Percentiles rank a stretch among this genome's conserved stretches.
phyloP scores from a whole-genome alignment of 768 basidiomycete species.

The Sutorius australiensis region DNA sequence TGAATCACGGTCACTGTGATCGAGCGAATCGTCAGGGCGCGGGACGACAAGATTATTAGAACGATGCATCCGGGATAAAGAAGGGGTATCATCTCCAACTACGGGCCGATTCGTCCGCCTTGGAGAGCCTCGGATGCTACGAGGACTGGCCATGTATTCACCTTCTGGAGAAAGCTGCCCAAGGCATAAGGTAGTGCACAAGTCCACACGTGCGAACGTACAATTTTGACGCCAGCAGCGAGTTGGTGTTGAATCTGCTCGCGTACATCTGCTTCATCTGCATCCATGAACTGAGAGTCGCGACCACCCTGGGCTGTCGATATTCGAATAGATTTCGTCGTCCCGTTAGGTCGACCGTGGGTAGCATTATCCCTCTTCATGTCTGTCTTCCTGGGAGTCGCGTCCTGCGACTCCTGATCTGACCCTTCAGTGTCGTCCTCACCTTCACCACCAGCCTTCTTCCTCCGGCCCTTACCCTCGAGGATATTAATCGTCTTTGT shows the following conservation, averaged over 20 bases:
- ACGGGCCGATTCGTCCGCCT: constrained; percentile 44
- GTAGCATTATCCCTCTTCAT: constrained; percentile 36
- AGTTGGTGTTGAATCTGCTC: constrained; percentile 87
- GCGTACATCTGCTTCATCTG: constrained; percentile 76
- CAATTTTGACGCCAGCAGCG: constrained; percentile 67
- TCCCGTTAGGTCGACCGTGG: constrained; percentile 28
- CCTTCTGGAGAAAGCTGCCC: constrained; percentile 59
- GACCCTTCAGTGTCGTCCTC: constrained; percentile 35
- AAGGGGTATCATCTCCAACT: constrained; percentile 37
- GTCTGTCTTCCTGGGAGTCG: constrained; percentile 56
- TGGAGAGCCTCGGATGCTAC: constrained; percentile 68
- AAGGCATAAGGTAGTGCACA: constrained; percentile 12
- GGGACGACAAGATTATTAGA: constrained; percentile 42
- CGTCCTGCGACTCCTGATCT: constrained; percentile 49
- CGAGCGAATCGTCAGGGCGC: constrained; percentile 40
- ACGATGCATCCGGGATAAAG: constrained; percentile 38
- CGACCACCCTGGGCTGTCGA: constrained; percentile 48
- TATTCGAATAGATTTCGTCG: constrained; percentile 32
- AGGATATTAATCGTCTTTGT: constrained; percentile 81
- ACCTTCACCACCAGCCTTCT: constrained; percentile 30
- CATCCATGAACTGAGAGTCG: constrained; percentile 85
- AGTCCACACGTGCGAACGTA: constrained; percentile 33
- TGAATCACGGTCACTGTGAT: constrained; percentile 42
- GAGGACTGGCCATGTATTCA: constrained; percentile 57
- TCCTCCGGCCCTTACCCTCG: constrained; percentile 58